A percentile compares a stretch with the other conserved stretches of the same genome.
Evolutionary conservation across 208 protist genomes (phyloP).

Genomic region (Acanthamoeba royreba): DNA sequence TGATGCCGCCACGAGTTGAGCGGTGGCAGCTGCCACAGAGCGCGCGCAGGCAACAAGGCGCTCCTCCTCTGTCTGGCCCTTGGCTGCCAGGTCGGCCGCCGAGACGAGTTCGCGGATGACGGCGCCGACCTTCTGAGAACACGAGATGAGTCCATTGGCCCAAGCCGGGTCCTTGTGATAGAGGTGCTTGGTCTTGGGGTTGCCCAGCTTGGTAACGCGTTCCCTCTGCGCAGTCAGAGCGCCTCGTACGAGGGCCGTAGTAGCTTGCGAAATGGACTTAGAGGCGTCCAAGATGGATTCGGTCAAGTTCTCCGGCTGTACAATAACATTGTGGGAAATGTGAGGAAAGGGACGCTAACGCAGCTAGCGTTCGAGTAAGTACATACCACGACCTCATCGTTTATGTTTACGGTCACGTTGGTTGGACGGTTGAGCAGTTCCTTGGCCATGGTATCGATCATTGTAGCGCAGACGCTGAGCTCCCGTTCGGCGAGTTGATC

Average conservation of each 20-base stretch:
- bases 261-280: slow-evolving; percentile 29
- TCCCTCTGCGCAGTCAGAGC: slow-evolving; percentile 11
- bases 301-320: not conserved
- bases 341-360: not conserved
- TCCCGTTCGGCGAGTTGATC: slow-evolving; percentile 25
- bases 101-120: not conserved
- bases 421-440: not conserved
- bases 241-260: not conserved
- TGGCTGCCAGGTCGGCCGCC: not conserved
- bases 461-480: not conserved
- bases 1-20: slow-evolving; percentile 30
- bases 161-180: slow-evolving; percentile 42
- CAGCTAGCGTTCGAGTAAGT: not conserved
- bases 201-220: slow-evolving; percentile 35
- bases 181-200: slow-evolving; percentile 51
- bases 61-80: slow-evolving; percentile 20
- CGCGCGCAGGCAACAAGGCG: not conserved
- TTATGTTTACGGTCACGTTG: too few relatives aligned
- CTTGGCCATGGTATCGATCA: slow-evolving; percentile 22
- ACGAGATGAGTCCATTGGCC: slow-evolving; percentile 31
- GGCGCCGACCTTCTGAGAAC: not conserved
- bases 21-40: slow-evolving; percentile 9
- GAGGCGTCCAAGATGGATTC: slow-evolving; percentile 31
- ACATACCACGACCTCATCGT: not conserved
- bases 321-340: too few relatives aligned